phyloP scores from a whole-genome alignment of 2,329 filamentous ascomycete genomes.

The Tolypocladium ovalisporum region DNA sequence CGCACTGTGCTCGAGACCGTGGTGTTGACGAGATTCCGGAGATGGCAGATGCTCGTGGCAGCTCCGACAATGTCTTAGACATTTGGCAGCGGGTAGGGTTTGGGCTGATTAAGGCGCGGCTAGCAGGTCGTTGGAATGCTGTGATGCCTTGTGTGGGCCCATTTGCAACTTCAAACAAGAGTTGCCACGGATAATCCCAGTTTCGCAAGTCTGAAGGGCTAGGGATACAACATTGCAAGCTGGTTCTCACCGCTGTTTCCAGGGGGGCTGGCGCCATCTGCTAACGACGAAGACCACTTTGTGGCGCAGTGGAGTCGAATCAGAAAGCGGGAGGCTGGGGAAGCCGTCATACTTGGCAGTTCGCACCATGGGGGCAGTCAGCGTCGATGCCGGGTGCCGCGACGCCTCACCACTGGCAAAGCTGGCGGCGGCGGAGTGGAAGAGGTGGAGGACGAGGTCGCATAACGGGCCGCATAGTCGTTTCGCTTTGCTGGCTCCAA shows the following conservation, averaged over 20 bases:
- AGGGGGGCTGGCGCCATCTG: not conserved
- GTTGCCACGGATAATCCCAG: not conserved
- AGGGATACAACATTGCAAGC: not conserved
- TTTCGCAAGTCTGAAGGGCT: not conserved
- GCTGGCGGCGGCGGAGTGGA: not conserved
- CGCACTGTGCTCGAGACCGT: no score
- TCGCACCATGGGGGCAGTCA: not conserved
- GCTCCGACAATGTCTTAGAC: conserved; percentile 1
- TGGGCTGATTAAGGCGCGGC: not conserved
- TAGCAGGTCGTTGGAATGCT: not conserved
- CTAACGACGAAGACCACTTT: not conserved
- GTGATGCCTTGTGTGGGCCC: not conserved
- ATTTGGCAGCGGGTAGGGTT: not conserved
- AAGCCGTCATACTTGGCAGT: no score
- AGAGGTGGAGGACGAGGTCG: not conserved
- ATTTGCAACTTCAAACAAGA: not conserved
- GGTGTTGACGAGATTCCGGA: not conserved
- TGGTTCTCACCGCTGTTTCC: not conserved
- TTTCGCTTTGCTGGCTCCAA: not conserved
- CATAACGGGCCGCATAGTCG: not conserved
- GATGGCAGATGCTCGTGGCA: not conserved
- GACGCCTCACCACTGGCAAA: not conserved
- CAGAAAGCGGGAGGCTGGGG: not conserved
- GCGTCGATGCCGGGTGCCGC: no score
- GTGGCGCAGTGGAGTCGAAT: not conserved